These are phyloP conservation scores for Alnus rubra DNA, from an alignment of 306 rosid species.

Conservation along the genomic window DNA sequence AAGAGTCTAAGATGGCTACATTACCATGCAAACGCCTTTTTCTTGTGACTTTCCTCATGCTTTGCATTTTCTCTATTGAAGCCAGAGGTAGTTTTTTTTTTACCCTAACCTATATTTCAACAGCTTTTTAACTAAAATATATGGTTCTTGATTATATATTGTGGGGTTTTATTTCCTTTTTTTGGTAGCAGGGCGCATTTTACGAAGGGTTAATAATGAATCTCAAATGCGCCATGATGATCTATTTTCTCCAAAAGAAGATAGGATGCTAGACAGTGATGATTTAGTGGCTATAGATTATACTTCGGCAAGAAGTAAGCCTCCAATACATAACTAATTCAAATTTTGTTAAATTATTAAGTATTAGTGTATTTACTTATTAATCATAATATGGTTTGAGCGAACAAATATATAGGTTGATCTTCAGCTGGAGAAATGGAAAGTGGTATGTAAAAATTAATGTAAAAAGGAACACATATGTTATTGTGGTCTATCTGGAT, in stretches of 20 bases:
- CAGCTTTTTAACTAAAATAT: not conserved
- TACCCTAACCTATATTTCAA: not conserved
- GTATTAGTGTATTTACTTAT: not conserved
- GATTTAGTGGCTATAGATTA: conserved; percentile 71
- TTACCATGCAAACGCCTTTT: conserved; percentile 43
- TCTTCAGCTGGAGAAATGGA: not conserved
- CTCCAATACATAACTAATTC: conserved; percentile 77
- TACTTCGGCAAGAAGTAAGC: conserved; percentile 74
- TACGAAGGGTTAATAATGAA: conserved; percentile 37
- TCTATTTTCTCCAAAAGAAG: conserved; percentile 40
- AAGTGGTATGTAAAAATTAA: not conserved
- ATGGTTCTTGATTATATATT: not conserved
- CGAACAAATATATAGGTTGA: not conserved
- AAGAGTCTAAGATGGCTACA: conserved; percentile 34
- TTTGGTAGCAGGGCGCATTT: conserved; percentile 48
- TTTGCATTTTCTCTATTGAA: conserved; percentile 53
- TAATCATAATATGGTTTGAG: not conserved
- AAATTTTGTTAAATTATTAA: not conserved
- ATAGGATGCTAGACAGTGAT: conserved; percentile 38
- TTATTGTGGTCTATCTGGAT: not conserved
- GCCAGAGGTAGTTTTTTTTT: conserved; percentile 53
- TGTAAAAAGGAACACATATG: not conserved
- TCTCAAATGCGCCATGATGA: conserved; percentile 31
- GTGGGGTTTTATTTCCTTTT: not conserved
- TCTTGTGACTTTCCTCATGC: conserved; percentile 48